A percentile compares a stretch with the other conserved stretches of the same genome.
phyloP scores from a whole-genome alignment of 1,284 basidiomycete genomes.

The Lentinula novae-zelandiae region DNA sequence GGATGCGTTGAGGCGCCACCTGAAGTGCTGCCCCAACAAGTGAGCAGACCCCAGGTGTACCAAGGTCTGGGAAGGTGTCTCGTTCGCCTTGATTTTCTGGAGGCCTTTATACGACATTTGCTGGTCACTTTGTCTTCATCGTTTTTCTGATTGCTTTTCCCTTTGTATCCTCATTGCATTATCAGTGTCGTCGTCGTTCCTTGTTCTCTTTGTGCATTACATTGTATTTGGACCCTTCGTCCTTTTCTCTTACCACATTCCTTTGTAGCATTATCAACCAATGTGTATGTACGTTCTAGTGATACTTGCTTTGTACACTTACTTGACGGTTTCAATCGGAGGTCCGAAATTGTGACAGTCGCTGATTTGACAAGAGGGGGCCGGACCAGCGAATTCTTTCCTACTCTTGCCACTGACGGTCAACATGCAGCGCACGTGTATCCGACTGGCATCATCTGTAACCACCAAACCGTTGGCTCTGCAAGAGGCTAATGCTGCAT shows the following conservation, averaged over 20 bases:
- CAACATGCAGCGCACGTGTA: conserved; percentile 7
- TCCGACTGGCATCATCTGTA: conserved; percentile 62
- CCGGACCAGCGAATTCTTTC: not conserved
- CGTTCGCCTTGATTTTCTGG: not conserved
- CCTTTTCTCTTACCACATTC: not conserved
- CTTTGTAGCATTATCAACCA: not conserved
- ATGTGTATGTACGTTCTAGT: not conserved
- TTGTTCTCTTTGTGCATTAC: not conserved
- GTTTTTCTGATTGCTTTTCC: not conserved
- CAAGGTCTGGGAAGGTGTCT: not conserved
- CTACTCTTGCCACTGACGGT: not conserved
- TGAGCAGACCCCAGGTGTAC: not conserved
- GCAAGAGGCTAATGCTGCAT: conserved; percentile 60
- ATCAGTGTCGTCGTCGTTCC: not conserved
- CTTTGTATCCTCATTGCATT: not conserved
- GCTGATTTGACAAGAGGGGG: too few species aligned
- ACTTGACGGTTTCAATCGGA: too few species aligned
- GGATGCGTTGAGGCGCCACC: conserved; percentile 7
- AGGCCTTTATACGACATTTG: not conserved
- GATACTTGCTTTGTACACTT: not conserved
- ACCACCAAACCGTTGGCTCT: conserved; percentile 61
- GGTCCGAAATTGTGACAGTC: too few species aligned
- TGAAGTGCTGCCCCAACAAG: not conserved
- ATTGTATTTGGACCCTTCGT: not conserved
- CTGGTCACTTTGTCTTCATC: not conserved